Conservation (phyloP, 2,329 filamentous ascomycete species). For the Samsoniella hepiali region DNA sequence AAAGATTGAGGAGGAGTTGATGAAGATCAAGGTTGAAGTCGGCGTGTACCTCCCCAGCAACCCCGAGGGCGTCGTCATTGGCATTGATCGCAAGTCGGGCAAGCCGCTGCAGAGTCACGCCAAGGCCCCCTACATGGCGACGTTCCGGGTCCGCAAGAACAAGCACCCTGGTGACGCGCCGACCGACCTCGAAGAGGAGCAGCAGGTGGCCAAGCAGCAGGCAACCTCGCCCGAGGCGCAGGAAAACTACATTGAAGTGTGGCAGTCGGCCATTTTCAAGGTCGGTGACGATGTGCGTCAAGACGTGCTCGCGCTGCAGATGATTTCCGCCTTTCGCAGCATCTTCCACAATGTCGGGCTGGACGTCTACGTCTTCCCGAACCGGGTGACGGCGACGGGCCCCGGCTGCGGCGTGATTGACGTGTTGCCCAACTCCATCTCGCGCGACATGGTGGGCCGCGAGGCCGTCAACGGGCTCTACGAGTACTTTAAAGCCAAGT, state of each 20-base stretch:
- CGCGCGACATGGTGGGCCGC: slow-evolving; percentile 95
- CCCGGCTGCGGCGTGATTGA: slow-evolving; percentile 98
- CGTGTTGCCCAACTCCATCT: slow-evolving; percentile 95
- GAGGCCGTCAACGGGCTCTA: slow-evolving; percentile 98
- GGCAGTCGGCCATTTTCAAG: slow-evolving; percentile 99
- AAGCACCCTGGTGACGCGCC: slow-evolving; percentile 50
- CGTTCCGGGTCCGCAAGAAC: slow-evolving; percentile 90
- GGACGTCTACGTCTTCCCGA: slow-evolving; percentile 95
- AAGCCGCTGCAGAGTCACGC: slow-evolving; percentile 97
- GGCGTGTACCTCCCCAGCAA: slow-evolving; percentile 97
- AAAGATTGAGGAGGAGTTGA: slow-evolving; percentile 97
- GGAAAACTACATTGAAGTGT: slow-evolving; percentile 77
- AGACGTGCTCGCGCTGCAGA: slow-evolving; percentile 92
- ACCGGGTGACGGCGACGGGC: slow-evolving; percentile 94
- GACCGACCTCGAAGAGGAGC: slow-evolving; percentile 42
- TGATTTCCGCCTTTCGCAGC: slow-evolving; percentile 95
- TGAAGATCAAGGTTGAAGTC: slow-evolving; percentile 94
- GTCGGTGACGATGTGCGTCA: slow-evolving; percentile 98
- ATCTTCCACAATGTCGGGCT: slow-evolving; percentile 95
- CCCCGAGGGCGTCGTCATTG: slow-evolving; percentile 93
- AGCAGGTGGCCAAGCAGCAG: slow-evolving; percentile 12
- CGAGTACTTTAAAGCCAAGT: slow-evolving; percentile 97
- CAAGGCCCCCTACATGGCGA: slow-evolving; percentile 98
- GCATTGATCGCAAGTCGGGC: slow-evolving; percentile 95
- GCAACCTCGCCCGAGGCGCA: slow-evolving; percentile 21